phyloP scores from a whole-genome alignment of 306 rosid species.

The Gastrolobium villosum region DNA sequence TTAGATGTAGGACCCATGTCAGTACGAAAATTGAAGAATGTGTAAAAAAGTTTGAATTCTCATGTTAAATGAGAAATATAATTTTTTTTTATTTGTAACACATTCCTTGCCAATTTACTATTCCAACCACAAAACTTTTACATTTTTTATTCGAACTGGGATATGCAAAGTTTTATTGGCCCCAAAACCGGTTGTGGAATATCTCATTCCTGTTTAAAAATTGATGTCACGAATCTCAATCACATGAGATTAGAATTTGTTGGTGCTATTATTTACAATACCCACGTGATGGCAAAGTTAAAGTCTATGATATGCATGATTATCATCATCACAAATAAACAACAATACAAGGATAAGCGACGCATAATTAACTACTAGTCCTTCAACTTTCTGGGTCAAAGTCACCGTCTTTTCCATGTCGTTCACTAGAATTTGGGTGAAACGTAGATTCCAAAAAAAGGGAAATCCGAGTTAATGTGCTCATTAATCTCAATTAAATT shows the following conservation, averaged over 20 bases:
- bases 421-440: slow-evolving; percentile 41
- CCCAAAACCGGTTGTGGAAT: not conserved
- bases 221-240: slow-evolving; percentile 37
- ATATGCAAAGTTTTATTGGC: not conserved
- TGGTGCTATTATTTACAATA: slow-evolving; percentile 36
- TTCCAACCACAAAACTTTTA: too few relatives aligned
- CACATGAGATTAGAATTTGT: slow-evolving; percentile 18
- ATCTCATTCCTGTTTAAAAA: not conserved
- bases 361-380: slow-evolving; percentile 10
- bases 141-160: not conserved
- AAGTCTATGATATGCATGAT: slow-evolving; percentile 28
- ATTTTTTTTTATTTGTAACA: too few relatives aligned
- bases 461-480: not conserved
- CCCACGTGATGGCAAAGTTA: slow-evolving; percentile 46
- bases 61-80: too few relatives aligned
- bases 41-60: too few relatives aligned
- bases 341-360: not conserved
- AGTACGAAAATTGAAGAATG: too few relatives aligned
- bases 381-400: slow-evolving; percentile 35
- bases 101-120: too few relatives aligned
- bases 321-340: slow-evolving; percentile 21
- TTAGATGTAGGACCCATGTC: too few relatives aligned
- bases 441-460: slow-evolving; percentile 38
- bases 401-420: not conserved
- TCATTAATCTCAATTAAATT: slow-evolving; percentile 13